phyloP scores from a whole-genome alignment of 805 yeast genomes.

The Tetrapisispora namnaoensis region DNA sequence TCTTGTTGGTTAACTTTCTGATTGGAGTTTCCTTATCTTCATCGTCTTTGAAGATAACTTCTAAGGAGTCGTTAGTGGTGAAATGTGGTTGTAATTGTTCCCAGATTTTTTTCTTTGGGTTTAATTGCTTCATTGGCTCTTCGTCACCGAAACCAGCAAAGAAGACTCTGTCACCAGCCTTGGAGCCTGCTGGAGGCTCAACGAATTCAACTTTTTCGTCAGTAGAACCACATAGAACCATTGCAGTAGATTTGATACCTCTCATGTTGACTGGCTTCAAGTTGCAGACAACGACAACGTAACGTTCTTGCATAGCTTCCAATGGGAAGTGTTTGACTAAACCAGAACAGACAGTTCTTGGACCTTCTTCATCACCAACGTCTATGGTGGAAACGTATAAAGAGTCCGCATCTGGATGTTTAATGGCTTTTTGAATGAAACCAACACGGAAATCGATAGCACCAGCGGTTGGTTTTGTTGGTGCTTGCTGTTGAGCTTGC shows the following conservation, averaged over 20 bases:
- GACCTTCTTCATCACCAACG: slow-evolving; percentile 93
- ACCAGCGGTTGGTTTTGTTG: slow-evolving; percentile 67
- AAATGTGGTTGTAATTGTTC: slow-evolving; percentile 89
- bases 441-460: slow-evolving; percentile 92
- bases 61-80: slow-evolving; percentile 64
- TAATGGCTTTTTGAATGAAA: slow-evolving; percentile 88
- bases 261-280: slow-evolving; percentile 97
- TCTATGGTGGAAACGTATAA: slow-evolving; percentile 94
- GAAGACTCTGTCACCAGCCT: slow-evolving; percentile 94
- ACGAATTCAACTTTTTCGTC: slow-evolving; percentile 76
- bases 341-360: slow-evolving; percentile 97
- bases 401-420: slow-evolving; percentile 97
- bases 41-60: slow-evolving; percentile 68
- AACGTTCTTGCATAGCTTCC: slow-evolving; percentile 93
- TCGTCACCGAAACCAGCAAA: slow-evolving; percentile 79
- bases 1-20: slow-evolving; percentile 63
- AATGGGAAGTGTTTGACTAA: slow-evolving; percentile 79
- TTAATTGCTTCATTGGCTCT: slow-evolving; percentile 81
- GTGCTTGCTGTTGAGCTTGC: slow-evolving; percentile 33
- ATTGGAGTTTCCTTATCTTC: slow-evolving; percentile 57
- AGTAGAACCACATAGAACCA: slow-evolving; percentile 91
- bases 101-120: slow-evolving; percentile 98
- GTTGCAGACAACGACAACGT: slow-evolving; percentile 86
- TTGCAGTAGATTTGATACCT: slow-evolving; percentile 89
- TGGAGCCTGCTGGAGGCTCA: slow-evolving; percentile 85